Base-by-base conservation (phyloP, 2,329 filamentous ascomycete species). In the Acrocalymma vagum region DNA sequence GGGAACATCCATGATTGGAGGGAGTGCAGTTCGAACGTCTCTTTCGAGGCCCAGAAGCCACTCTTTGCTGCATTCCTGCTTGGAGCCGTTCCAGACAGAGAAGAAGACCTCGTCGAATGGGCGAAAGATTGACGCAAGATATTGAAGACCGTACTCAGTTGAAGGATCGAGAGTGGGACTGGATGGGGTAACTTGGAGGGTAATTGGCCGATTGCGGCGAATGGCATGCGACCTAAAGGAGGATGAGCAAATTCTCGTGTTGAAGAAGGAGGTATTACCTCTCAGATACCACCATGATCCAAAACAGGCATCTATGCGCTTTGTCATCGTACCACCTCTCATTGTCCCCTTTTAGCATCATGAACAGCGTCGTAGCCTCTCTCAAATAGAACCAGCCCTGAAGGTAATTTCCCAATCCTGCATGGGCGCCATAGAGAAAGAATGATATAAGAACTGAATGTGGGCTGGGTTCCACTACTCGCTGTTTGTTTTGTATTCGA, bases 361-460 rank as follows among this genome's bases (percentile, higher is more conserved):
- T 50, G 25, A 54, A 62, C 67, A 93, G 76, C 5, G 88, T 91
- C 2, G 84, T 86, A 5, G 87, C 86, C 68, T 94, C 88, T 17
- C 88, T 83, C 8, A 93, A 74, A 63, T 90, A 84, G 61, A 85
- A 91, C 88, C 88, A 93, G 1, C 87, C 88, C 65, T 85, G 84
- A 48, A 87, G 84, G 63, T 91, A 86, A 63, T 85, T 77, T 48
- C 90, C 86, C 30, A 89, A 72, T 24, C 83, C 85, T 46, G 87
- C 86, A 63, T 86, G 83, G 42, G 85, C 86, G 24, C 82, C 86
- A 56, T 89, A 91, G 17, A 93, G 66, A 65, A 93, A 91, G 68
- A 88, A 90, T 38, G 86, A 90, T n/a, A 86, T 90, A 43, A 85
- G 82, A 9, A 89, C 60, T 6, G 53, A 62, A 10, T 51, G 46